These are phyloP conservation scores for Phytophthora podocarpi DNA, from an alignment of 352 stramenopile species.

Conservation along the genomic window DNA sequence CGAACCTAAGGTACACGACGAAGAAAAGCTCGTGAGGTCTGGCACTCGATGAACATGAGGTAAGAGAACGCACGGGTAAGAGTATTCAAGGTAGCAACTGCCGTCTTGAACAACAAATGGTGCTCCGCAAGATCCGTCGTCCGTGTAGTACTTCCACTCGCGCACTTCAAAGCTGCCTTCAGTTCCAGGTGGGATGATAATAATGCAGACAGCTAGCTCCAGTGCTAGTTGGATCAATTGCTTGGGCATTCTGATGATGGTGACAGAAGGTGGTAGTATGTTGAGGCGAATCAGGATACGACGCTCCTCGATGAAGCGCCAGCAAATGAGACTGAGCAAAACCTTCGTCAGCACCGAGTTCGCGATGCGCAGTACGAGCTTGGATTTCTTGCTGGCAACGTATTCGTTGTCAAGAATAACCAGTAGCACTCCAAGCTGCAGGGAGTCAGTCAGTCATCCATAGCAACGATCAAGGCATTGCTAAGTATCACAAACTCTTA, in stretches of 20 bases:
- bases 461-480: conserved; percentile 1
- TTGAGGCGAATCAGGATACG: conserved; percentile 71
- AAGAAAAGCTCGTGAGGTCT: not conserved
- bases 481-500: not conserved
- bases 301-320: conserved; percentile 60
- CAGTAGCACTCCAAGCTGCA: conserved; percentile 54
- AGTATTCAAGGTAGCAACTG: conserved; percentile 74
- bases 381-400: conserved; percentile 30
- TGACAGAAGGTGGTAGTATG: conserved; percentile 55
- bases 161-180: conserved; percentile 54
- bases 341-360: conserved; percentile 53
- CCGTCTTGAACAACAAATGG: conserved; percentile 37
- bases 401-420: conserved; percentile 80
- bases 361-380: conserved; percentile 44
- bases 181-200: conserved; percentile 63
- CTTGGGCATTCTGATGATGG: conserved; percentile 53
- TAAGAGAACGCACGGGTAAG: conserved; percentile 58
- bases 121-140: conserved; percentile 36
- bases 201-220: conserved; percentile 54
- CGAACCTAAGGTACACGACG: conserved; percentile 50
- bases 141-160: conserved; percentile 75
- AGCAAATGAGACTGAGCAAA: conserved; percentile 57
- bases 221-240: conserved; percentile 46
- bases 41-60: not conserved
- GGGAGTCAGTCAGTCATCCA: not conserved